phyloP scores from a whole-genome alignment of 2,329 filamentous ascomycete genomes.

The Didymella keratinophila region DNA sequence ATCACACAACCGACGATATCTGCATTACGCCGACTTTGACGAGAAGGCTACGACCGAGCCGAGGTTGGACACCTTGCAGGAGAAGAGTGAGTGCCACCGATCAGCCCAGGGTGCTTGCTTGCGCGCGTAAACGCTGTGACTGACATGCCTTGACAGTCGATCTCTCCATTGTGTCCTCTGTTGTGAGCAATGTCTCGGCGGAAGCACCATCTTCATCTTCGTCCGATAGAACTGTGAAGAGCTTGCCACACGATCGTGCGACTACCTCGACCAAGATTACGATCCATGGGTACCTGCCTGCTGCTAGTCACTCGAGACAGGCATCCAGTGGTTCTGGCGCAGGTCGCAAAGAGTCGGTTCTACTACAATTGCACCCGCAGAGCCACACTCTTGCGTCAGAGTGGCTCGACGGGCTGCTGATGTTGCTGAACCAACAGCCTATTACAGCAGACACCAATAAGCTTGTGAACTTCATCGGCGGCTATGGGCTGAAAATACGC shows the following conservation, averaged over 20 bases:
- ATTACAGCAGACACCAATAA: conserved; percentile 98
- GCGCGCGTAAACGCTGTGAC: conserved; percentile 33
- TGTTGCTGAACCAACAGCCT: conserved; percentile 92
- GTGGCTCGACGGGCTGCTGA: conserved; percentile 94
- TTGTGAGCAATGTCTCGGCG: conserved; percentile 89
- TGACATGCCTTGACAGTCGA: conserved; percentile 66
- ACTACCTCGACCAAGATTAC: conserved; percentile 81
- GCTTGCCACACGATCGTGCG: conserved; percentile 40
- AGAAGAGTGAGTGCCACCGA: conserved; percentile 67
- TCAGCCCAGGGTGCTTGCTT: conserved; percentile 19
- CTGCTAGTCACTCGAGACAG: conserved; percentile 41
- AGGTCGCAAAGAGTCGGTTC: conserved; percentile 69
- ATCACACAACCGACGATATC: conserved; percentile 86
- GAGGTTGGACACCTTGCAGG: conserved; percentile 73
- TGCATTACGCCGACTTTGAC: conserved; percentile 89
- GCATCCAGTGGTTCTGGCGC: conserved; percentile 41
- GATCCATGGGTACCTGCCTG: conserved; percentile 74
- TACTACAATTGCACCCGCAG: conserved; percentile 83
- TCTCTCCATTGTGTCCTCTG: conserved; percentile 84
- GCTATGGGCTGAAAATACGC: conserved; percentile 92
- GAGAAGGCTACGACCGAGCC: conserved; percentile 70
- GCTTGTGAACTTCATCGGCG: conserved; percentile 81
- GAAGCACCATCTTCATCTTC: conserved; percentile 59
- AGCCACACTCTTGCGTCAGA: conserved; percentile 87
- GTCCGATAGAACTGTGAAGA: conserved; percentile 57